A percentile compares a stretch with the other conserved stretches of the same genome.
phyloP scores from a whole-genome alignment of 2,329 filamentous ascomycete species.

The Colletotrichum sp. region DNA sequence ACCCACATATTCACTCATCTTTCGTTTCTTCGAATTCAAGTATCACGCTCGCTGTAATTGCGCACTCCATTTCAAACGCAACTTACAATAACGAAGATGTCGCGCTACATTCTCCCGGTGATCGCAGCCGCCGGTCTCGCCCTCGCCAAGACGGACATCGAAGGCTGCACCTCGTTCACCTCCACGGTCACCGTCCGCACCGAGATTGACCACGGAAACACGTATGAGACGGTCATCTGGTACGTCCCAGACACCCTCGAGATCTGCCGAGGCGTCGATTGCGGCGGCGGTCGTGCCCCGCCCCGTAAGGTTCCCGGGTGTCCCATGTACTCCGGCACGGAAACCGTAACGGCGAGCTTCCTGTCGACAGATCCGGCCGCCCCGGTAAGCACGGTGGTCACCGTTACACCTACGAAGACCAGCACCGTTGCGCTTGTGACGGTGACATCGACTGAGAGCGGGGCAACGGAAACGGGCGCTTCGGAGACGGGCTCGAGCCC shows the following conservation, averaged over 20 bases:
- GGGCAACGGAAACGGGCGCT: not conserved
- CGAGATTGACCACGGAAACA: constrained; percentile 12
- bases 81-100: not conserved
- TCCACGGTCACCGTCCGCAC: constrained; percentile 28
- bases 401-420: not conserved
- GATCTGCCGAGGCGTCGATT: constrained; percentile 68
- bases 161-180: constrained; percentile 45
- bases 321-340: constrained; percentile 57
- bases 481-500: not conserved
- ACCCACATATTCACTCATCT: not conserved
- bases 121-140: constrained; percentile 31
- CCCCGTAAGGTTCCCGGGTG: constrained; percentile 69
- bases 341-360: constrained; percentile 17
- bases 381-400: not conserved
- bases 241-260: constrained; percentile 69
- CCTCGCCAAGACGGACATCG: constrained; percentile 48
- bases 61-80: not conserved
- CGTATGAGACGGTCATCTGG: constrained; percentile 56
- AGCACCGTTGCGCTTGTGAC: not conserved
- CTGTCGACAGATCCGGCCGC: not conserved
- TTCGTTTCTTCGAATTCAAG: not conserved
- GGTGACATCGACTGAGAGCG: not conserved
- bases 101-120: constrained; percentile 19
- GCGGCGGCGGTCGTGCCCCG: constrained; percentile 69
- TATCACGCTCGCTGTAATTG: not conserved